Percentiles rank a stretch among this genome's conserved stretches.
phyloP scores from a whole-genome alignment of 2,329 filamentous ascomycete species.

The Venturia aucupariae region DNA sequence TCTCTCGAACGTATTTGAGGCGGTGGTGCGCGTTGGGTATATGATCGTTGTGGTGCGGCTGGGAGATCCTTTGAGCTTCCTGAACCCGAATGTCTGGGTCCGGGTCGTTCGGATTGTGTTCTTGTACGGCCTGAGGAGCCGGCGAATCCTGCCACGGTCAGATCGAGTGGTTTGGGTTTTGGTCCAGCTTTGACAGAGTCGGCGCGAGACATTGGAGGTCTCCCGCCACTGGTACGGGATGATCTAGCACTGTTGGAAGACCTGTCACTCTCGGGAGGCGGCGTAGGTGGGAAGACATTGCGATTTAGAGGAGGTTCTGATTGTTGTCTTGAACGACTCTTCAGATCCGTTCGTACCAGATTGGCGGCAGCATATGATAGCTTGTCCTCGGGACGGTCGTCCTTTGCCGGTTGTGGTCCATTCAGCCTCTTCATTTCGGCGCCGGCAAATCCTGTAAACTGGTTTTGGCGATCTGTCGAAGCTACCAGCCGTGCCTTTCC shows the following conservation, averaged over 20 bases:
- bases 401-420: slow-evolving; percentile 45
- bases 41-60: neutral
- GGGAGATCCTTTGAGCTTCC: neutral
- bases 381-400: slow-evolving; percentile 74
- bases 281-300: slow-evolving; percentile 93
- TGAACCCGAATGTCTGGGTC: neutral
- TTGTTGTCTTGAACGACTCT: slow-evolving; percentile 67
- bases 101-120: slow-evolving; percentile 13
- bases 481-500: slow-evolving; percentile 93
- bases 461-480: slow-evolving; percentile 70
- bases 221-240: neutral
- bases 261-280: slow-evolving; percentile 81
- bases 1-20: neutral
- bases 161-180: slow-evolving; percentile 39
- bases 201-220: slow-evolving; percentile 28
- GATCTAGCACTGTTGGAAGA: slow-evolving; percentile 19
- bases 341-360: slow-evolving; percentile 76
- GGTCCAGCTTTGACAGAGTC: slow-evolving; percentile 40
- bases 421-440: slow-evolving; percentile 67
- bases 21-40: neutral
- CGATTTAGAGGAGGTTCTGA: slow-evolving; percentile 72
- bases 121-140: slow-evolving; percentile 14
- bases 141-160: slow-evolving; percentile 39
- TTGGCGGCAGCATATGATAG: slow-evolving; percentile 90
- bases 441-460: slow-evolving; percentile 72